A percentile compares a stretch with the other conserved stretches of the same genome.
Evolutionary conservation across 306 rosid species (phyloP).

Genomic region (Glycine tomentella): DNA sequence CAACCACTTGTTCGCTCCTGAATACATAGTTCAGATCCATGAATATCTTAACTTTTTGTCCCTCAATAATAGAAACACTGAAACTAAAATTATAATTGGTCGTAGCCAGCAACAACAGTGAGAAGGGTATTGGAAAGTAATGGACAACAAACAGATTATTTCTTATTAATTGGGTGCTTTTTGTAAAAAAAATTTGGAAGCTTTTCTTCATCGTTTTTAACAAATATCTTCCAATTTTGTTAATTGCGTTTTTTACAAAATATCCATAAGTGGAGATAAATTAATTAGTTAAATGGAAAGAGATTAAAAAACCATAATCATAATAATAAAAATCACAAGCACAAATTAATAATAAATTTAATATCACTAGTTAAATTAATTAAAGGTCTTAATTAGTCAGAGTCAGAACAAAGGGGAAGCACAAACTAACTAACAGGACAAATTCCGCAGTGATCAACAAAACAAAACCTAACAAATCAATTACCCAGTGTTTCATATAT

Average conservation of each 20-base stretch:
- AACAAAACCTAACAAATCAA: conserved; percentile 33
- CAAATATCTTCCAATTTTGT: background rate
- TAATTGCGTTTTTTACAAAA: background rate
- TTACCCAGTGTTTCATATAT: background rate
- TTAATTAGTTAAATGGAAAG: background rate
- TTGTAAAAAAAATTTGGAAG: background rate
- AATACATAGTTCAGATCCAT: conserved; percentile 43
- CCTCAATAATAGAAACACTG: conserved; percentile 26
- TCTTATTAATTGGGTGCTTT: too few species aligned
- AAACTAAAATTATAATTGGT: conserved; percentile 27
- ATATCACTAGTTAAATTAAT: background rate
- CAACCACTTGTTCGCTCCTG: conserved; percentile 68
- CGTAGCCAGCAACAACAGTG: background rate
- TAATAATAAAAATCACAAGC: background rate
- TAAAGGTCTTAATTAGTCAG: too few species aligned
- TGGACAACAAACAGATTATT: too few species aligned
- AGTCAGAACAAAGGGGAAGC: conserved; percentile 2
- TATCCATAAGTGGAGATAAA: background rate
- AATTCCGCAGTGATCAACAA: conserved; percentile 19
- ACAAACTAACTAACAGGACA: conserved; percentile 13
- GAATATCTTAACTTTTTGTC: conserved; percentile 21
- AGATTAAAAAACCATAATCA: background rate
- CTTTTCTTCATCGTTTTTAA: background rate
- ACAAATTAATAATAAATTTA: background rate
- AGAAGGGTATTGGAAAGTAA: background rate